Conservation (phyloP, 1,139 yeast species). For the Saccharomyces hybrid region DNA sequence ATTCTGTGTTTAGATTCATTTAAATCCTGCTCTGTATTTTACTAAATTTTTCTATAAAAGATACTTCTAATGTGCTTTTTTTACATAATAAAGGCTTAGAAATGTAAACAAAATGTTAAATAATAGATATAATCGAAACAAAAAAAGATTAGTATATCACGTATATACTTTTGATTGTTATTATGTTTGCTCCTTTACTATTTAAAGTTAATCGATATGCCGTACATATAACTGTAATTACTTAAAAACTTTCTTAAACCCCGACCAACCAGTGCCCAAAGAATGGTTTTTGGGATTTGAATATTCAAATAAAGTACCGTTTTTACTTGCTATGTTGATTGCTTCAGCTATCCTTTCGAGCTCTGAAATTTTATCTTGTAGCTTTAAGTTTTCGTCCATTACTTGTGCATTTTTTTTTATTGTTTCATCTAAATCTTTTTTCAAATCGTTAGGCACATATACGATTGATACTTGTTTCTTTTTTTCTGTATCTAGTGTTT, state of each 20-base stretch:
- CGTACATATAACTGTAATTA: neutral
- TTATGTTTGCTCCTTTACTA: neutral
- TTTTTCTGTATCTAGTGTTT: slow-evolving; percentile 27
- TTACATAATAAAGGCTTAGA: neutral
- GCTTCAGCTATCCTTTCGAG: slow-evolving; percentile 17
- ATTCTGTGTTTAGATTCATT: neutral
- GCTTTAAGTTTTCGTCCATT: slow-evolving; percentile 44
- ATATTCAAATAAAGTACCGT: slow-evolving; percentile 7
- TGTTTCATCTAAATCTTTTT: slow-evolving; percentile 41
- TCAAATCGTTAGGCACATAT: slow-evolving; percentile 34
- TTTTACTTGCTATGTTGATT: slow-evolving; percentile 11
- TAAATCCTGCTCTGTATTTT: neutral
- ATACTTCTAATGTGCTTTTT: neutral
- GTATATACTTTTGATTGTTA: neutral
- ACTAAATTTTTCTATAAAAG: neutral
- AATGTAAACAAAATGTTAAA: neutral
- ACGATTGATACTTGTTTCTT: slow-evolving; percentile 28
- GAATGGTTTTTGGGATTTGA: slow-evolving; percentile 6
- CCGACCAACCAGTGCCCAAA: slow-evolving; percentile 18
- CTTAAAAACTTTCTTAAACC: slow-evolving; percentile 21
- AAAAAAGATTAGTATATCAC: neutral
- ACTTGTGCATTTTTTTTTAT: slow-evolving; percentile 54
- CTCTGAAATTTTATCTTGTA: slow-evolving; percentile 40
- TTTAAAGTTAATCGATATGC: neutral
- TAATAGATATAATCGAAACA: neutral